Evolutionary conservation across 805 yeast species (phyloP), one percentile per base, ranked within the genome.

Genomic region (Suhomyces sp.): DNA sequence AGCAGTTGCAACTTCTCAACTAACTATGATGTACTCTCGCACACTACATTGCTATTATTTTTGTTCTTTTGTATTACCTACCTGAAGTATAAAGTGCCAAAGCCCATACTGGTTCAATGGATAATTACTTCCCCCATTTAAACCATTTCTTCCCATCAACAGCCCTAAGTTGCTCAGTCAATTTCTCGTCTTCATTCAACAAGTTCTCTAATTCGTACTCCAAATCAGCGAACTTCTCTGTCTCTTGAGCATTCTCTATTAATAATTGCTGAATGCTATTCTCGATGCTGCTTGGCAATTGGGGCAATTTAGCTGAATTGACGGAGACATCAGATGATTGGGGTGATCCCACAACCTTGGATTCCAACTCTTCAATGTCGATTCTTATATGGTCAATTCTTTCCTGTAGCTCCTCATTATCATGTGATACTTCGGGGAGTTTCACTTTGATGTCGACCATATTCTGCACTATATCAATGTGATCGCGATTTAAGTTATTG

Each of bases 381-480:
- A 45, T 29, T 44, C 62, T 61, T 50, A 73, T 59, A 20, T 56
- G 54, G 1, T 58, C 62, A 39, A 85, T 79, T 49, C 76, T 80
- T 1, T 66, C 63, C 24, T 71, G 65, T 47, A 91, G 69, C 44
- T 84, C 88, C 22, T 73, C 78, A 54, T 89, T 88, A 39, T 89
- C 96, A 59, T 89, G 93, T 47, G 79, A 75, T 22, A 93, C 66
- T 31, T 86, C 85, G 2, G 96, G 97, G 22, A 87, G 75, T 49
- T 76, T 80, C 40, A 92, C 81, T 61, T 94, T 85, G 39, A 88
- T 86, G 56, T 82, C 83, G 31, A 93, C 90, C 84, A 94, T 82
- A 57, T 85, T 89, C 68, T 92, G 93, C 3, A 96, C 96, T 37
- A 91, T 82, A 50, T 82, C 87, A 25, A 91, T 82, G 67, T 94